A percentile compares a stretch with the other conserved stretches of the same genome.
Evolutionary conservation across 768 basidiomycete species (phyloP).

Genomic region (Neoboletus magnificus): DNA sequence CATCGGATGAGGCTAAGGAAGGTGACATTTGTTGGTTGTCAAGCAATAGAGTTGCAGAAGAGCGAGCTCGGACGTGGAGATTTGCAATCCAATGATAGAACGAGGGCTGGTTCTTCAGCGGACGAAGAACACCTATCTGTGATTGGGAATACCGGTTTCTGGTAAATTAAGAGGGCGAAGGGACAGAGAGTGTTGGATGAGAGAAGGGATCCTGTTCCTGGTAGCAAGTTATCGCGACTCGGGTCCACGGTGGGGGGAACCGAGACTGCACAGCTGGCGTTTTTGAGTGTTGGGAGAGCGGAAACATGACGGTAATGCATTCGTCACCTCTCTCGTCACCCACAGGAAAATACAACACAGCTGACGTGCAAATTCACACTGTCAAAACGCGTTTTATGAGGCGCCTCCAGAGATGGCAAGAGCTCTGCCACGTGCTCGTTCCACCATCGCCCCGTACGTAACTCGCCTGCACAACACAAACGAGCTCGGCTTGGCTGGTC

Average conservation of each 20-base stretch:
- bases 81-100: conserved; percentile 31
- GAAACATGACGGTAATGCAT: conserved; percentile 22
- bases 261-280: conserved; percentile 3
- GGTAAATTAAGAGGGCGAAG: conserved; percentile 10
- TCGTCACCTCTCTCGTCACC: conserved; percentile 27
- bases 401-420: conserved; percentile 2
- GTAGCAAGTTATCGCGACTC: not conserved
- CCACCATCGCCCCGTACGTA: conserved; percentile 2
- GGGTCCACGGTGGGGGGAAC: not conserved
- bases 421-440: conserved; percentile 25
- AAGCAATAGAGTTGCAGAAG: conserved; percentile 27
- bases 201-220: conserved; percentile 20
- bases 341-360: conserved; percentile 21
- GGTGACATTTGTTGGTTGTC: conserved; percentile 35
- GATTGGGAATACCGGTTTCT: conserved; percentile 19
- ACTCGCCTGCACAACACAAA: not conserved
- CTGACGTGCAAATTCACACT: conserved; percentile 29
- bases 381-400: conserved; percentile 23
- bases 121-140: conserved; percentile 13
- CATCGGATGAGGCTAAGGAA: conserved; percentile 20
- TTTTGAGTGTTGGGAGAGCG: conserved; percentile 23
- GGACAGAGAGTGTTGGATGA: conserved; percentile 7
- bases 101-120: conserved; percentile 13
- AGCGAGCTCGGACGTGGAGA: conserved; percentile 15
- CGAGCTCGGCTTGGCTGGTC: not conserved